Base-by-base conservation (phyloP, 768 basidiomycete species). In the Lyophyllum shimeji region DNA sequence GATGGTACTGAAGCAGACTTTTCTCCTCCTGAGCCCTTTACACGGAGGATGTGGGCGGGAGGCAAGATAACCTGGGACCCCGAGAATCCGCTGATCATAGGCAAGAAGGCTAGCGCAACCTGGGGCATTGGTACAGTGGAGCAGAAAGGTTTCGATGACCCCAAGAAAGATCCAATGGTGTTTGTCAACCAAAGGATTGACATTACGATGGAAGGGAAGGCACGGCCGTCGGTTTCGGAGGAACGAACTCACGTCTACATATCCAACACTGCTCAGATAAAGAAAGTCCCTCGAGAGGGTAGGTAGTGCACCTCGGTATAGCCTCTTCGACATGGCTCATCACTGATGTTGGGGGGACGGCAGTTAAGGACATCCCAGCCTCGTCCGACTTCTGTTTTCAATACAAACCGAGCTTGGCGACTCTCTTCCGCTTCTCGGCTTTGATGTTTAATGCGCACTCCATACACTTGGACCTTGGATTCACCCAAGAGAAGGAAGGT, bases 391-490 rank as follows among this genome's bases (percentile, higher is more conserved):
- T 89, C 67, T 78, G 82, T 3, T 86, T 90, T 67, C 76, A 72
- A 27, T 91, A 85, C 65, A 82, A 71, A 13, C 91, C 91, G 2
- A 83, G 80, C 23, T 70, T 83, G 33, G 84, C 85, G 8, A 90
- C 87, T 0, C 74, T 94, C 20, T 95, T 95, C 74, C 84, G 90
- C 21, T 95, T 88, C 71, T 93, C 90, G 4, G 90, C 92, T 18
- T 75, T 95, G 21, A 93, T 86, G 60, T 92, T 91, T 74, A 94
- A 95, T 62, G 89, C 83, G 12, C 92, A 95, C 61, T 79, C 84
- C 61, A 90, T 95, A 60, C 92, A 95, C 69, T 80, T 93, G 24
- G 90, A 93, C 71, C 83, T 83, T 55, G 82, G 85, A 21, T 91
- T 86, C 65, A 83, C 88, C 6, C 82, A 80, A 43, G 69, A 72